Evolutionary conservation across 139 green algal species (phyloP).

Genomic region (Zygnema circumcarinatum): DNA sequence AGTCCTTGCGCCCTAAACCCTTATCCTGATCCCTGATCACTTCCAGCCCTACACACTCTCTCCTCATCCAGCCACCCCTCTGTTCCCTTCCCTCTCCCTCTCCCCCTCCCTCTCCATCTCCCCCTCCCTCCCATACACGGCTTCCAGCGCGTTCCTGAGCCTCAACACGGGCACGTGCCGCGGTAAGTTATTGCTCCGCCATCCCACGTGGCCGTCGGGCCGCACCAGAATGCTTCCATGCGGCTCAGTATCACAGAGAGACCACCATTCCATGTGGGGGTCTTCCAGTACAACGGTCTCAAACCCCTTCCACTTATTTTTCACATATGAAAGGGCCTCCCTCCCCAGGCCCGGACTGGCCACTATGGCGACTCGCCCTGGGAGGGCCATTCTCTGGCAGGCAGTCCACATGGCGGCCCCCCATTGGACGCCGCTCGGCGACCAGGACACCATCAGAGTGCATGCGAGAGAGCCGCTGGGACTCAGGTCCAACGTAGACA

Average conservation of each 20-base stretch:
- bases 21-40: too few species aligned
- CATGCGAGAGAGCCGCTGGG: neutral
- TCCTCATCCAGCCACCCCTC: neutral
- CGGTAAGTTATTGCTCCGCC: constrained; percentile 1
- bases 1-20: too few species aligned
- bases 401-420: neutral
- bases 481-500: constrained; percentile 13
- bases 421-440: neutral
- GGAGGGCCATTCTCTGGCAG: neutral
- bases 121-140: neutral
- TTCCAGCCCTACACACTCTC: too few species aligned
- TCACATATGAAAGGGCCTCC: neutral
- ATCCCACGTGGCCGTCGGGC: constrained; percentile 45
- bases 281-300: constrained; percentile 1
- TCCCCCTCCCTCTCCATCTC: neutral
- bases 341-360: neutral
- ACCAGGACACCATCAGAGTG: constrained; percentile 3
- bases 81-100: neutral
- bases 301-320: neutral
- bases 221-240: constrained; percentile 24
- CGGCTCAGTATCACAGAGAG: constrained; percentile 12
- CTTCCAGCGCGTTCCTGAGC: neutral
- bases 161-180: neutral
- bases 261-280: constrained; percentile 17
- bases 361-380: neutral